phyloP scores from a whole-genome alignment of 306 rosid species.

The Gastrolobium villosum region DNA sequence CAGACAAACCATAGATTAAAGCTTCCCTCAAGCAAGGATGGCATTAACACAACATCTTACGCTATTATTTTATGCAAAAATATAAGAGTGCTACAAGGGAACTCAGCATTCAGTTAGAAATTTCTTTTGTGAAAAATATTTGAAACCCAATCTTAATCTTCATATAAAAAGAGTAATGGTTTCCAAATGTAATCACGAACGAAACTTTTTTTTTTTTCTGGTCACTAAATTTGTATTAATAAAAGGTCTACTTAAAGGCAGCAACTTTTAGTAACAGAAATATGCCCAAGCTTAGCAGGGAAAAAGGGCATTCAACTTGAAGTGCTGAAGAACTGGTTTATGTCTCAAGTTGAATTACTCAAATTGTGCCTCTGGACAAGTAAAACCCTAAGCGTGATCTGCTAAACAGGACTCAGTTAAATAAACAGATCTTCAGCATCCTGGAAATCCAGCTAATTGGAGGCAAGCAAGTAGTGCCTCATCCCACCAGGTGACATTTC shows the following conservation, averaged over 20 bases:
- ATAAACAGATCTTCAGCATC: not conserved
- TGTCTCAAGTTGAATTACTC: conserved; percentile 5
- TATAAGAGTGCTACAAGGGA: not conserved
- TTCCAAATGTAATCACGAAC: not conserved
- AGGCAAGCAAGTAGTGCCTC: conserved; percentile 15
- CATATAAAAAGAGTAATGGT: conserved; percentile 6
- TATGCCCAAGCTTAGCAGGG: conserved; percentile 14
- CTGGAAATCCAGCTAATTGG: conserved; percentile 14
- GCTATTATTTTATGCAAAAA: conserved; percentile 36
- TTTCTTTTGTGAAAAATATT: not conserved
- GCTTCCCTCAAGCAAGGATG: conserved; percentile 28
- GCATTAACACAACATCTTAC: conserved; percentile 21
- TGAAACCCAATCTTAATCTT: conserved; percentile 23
- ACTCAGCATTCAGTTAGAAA: conserved; percentile 23
- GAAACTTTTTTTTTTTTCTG: not conserved
- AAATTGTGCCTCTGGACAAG: not conserved
- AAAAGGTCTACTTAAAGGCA: conserved; percentile 1
- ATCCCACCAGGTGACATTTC: conserved; percentile 12
- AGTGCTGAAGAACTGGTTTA: not conserved
- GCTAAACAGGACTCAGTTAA: conserved; percentile 10
- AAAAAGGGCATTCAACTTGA: conserved; percentile 17
- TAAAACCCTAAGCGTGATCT: conserved; percentile 11
- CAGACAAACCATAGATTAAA: conserved; percentile 3
- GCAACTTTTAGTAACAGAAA: not conserved
- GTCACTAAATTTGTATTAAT: not conserved